Evolutionary conservation across 371 early-diverging fungal species (phyloP).

Genomic region (Actinomucor elegans): DNA sequence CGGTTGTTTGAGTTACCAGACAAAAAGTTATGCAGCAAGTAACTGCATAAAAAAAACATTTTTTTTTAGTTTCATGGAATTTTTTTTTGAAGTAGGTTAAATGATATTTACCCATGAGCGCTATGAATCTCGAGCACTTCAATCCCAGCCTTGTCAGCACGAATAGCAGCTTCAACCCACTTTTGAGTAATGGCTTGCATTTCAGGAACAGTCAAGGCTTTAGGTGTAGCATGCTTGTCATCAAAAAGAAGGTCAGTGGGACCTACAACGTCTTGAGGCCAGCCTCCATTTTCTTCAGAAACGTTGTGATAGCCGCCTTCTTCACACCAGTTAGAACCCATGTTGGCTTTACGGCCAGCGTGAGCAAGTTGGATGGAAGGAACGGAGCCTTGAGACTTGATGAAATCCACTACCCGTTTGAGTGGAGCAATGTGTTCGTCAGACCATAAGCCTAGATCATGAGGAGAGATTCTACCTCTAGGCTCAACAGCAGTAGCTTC

Average conservation of each 20-base stretch:
- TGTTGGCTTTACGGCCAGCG: constrained; percentile 81
- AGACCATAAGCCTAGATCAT: constrained; percentile 75
- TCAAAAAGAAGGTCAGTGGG: constrained; percentile 63
- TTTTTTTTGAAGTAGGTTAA: constrained; percentile 74
- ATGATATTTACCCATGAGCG: constrained; percentile 60
- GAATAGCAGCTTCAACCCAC: constrained; percentile 71
- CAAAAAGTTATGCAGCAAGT: constrained; percentile 77
- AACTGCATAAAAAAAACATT: constrained; percentile 77
- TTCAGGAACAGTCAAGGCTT: constrained; percentile 61
- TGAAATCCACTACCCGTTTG: constrained; percentile 59
- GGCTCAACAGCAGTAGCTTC: constrained; percentile 82
- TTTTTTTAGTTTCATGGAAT: constrained; percentile 74
- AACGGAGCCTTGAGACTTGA: constrained; percentile 63
- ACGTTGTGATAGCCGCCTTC: constrained; percentile 50
- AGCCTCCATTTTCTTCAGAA: constrained; percentile 76
- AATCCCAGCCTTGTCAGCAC: constrained; percentile 78
- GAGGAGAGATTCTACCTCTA: constrained; percentile 77
- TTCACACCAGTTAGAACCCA: constrained; percentile 70
- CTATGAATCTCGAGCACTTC: constrained; percentile 88
- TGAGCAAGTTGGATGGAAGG: constrained; percentile 81
- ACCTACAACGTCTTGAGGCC: constrained; percentile 76
- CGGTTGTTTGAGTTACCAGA: constrained; percentile 81
- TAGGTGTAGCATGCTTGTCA: constrained; percentile 49
- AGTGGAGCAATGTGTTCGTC: constrained; percentile 76
- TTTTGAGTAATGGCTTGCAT: constrained; percentile 59